Base-by-base conservation (phyloP, 1,284 basidiomycete genomes). In the Cutaneotrichosporon cavernicola region DNA sequence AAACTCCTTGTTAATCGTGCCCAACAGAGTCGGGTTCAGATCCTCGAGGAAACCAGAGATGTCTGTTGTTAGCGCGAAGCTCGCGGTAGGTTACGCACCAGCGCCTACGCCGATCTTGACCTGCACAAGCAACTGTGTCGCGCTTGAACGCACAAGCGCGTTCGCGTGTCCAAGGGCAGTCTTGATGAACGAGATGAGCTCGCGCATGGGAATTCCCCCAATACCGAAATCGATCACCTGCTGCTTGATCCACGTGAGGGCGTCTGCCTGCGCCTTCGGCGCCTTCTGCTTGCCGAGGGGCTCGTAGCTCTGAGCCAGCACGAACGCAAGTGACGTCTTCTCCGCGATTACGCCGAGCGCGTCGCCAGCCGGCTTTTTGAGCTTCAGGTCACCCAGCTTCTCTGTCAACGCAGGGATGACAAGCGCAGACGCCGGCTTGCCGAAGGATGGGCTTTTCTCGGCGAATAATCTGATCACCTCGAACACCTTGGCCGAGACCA, bases 331-430 rank as follows among this genome's bases (percentile, higher is more conserved):
- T 1, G 93, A 97, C 0, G 92, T 93, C 81, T 90, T 94, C 81
- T 99, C 97, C 0, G 92, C 89, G 73, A 93, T 97, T 0, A 86
- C 74, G 1, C 86, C 75, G 18, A 99, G 82, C 0, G 91, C 86
- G 58, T 99, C 97, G 38, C 92, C 91, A n/a, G 96, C 92, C 1
- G 95, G 90, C 75, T 95, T 97, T 84, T 98, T 99, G 68, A 99
- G 82, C 80, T 99, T 99, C 82, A 91, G 83, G 74, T 99, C 97
- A 32, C 97, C 97, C 55, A 99, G 84, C 81, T 99, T 99, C 80
- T 99, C 97, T 50, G 88, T 89, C 50, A 98, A 81, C 74, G 93
- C 91, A n/a, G 88, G 86, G 7, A 94, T 86, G 56, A 87, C 88
- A 22, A 99, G 82, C 1, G 93, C 93, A 2, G 89, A 87, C 57